Percentiles rank a stretch among this genome's conserved stretches.
Conservation (phyloP, 257 asterid species). For the Primulina eburnea region DNA sequence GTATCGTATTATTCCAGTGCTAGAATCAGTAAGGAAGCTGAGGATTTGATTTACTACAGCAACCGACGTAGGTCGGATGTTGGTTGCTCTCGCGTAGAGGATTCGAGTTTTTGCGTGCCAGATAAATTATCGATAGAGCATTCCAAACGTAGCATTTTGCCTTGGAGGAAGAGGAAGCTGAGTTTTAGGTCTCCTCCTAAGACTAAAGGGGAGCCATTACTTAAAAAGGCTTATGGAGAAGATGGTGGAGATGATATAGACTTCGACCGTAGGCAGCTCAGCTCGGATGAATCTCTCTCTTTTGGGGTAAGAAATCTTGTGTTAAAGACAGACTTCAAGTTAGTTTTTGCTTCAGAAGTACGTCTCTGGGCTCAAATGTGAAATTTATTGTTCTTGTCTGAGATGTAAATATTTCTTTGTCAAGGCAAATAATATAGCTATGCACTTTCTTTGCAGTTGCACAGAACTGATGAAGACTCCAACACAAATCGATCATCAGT, state of each 20-base stretch:
- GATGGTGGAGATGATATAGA: conserved; percentile 99
- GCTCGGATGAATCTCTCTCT: conserved; percentile 72
- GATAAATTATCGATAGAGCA: conserved; percentile 47
- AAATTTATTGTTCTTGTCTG: background rate
- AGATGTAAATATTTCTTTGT: conserved; percentile 8
- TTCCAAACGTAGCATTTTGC: conserved; percentile 73
- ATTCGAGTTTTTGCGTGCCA: conserved; percentile 28
- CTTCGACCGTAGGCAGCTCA: conserved; percentile 89
- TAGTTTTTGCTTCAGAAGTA: background rate
- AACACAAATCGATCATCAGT: conserved; percentile 54
- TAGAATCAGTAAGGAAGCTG: conserved; percentile 47
- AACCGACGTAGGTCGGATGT: conserved; percentile 77
- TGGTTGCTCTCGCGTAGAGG: conserved; percentile 49
- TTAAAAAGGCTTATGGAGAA: conserved; percentile 83
- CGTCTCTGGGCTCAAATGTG: background rate
- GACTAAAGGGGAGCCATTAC: conserved; percentile 87
- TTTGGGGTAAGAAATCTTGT: conserved; percentile 57
- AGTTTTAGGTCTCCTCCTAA: conserved; percentile 91
- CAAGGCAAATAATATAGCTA: conserved; percentile 15
- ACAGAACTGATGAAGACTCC: conserved; percentile 67
- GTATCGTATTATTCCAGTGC: conserved; percentile 53
- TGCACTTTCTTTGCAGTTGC: conserved; percentile 45
- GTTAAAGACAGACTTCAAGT: background rate
- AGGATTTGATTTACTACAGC: conserved; percentile 89
- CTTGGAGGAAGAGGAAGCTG: conserved; percentile 92